Conservation (phyloP, 2,329 filamentous ascomycete species). For the Aspergillus aculeatinus region DNA sequence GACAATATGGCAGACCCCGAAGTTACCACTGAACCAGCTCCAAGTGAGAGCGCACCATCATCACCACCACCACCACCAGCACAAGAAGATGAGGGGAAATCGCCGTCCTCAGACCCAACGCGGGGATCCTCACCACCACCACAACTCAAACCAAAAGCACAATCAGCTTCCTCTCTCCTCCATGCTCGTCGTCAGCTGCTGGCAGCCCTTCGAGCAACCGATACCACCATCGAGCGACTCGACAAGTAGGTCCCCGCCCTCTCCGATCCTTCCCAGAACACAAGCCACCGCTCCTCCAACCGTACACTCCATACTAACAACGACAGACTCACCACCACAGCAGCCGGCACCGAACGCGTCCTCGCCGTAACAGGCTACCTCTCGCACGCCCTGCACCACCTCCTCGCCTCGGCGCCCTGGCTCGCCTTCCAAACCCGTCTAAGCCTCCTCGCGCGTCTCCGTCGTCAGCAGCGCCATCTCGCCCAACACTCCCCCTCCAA, state of each 20-base stretch:
- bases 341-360: slow-evolving; percentile 67
- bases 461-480: not conserved
- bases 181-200: slow-evolving; percentile 25
- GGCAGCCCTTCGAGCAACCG: slow-evolving; percentile 28
- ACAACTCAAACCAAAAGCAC: slow-evolving; percentile 5
- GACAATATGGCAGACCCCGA: slow-evolving; percentile 25
- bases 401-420: slow-evolving; percentile 56
- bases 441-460: slow-evolving; percentile 43
- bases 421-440: slow-evolving; percentile 42
- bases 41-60: slow-evolving; percentile 8
- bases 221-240: slow-evolving; percentile 31
- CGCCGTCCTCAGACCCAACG: slow-evolving; percentile 16
- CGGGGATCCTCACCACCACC: slow-evolving; percentile 7
- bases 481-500: not conserved
- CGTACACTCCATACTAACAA: slow-evolving; percentile 7
- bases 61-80: slow-evolving; percentile 6
- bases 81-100: slow-evolving; percentile 25
- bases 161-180: not conserved
- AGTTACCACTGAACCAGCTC: slow-evolving; percentile 14
- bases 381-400: slow-evolving; percentile 60
- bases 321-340: slow-evolving; percentile 63
- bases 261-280: slow-evolving; percentile 16
- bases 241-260: slow-evolving; percentile 26
- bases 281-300: slow-evolving; percentile 26
- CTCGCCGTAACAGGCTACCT: slow-evolving; percentile 69